These are phyloP conservation scores for Pisolithus tinctorius DNA, from an alignment of 768 basidiomycete genomes.

Conservation along the genomic window DNA sequence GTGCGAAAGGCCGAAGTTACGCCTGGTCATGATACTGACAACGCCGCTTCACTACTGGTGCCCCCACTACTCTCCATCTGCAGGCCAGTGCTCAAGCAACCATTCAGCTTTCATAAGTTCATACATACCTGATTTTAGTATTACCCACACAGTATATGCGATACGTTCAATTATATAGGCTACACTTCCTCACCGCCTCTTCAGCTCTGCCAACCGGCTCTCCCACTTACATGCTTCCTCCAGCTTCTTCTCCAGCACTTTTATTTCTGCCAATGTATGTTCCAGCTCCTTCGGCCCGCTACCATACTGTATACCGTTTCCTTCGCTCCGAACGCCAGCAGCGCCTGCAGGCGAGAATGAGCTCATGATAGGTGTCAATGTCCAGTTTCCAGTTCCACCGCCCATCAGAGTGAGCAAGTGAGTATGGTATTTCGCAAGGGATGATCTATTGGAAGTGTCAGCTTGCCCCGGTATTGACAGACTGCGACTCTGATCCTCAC, in stretches of 20 bases:
- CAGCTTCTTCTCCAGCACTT: slow-evolving; percentile 15
- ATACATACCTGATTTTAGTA: too few species aligned
- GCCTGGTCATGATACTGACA: too few species aligned
- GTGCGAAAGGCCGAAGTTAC: too few species aligned
- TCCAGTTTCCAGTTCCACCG: slow-evolving; percentile 66
- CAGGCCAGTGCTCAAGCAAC: too few species aligned
- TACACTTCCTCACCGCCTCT: slow-evolving; percentile 16
- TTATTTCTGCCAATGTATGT: slow-evolving; percentile 23
- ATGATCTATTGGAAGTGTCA: slow-evolving; percentile 47
- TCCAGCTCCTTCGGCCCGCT: slow-evolving; percentile 12
- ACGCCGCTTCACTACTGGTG: too few species aligned
- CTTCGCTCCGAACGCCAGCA: neutral
- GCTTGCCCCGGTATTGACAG: neutral
- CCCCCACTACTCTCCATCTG: too few species aligned
- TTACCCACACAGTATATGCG: neutral
- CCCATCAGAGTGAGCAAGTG: slow-evolving; percentile 76
- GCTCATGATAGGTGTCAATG: slow-evolving; percentile 50
- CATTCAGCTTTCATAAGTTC: too few species aligned
- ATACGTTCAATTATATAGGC: too few species aligned
- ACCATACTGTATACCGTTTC: neutral
- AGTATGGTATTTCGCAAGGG: slow-evolving; percentile 83
- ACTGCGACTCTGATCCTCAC: slow-evolving; percentile 30
- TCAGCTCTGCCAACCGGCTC: slow-evolving; percentile 1
- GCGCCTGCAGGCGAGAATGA: slow-evolving; percentile 1
- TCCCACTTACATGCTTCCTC: slow-evolving; percentile 22